Conservation (phyloP, 2,329 filamentous ascomycete genomes). For the Aspergillus bombycis region DNA sequence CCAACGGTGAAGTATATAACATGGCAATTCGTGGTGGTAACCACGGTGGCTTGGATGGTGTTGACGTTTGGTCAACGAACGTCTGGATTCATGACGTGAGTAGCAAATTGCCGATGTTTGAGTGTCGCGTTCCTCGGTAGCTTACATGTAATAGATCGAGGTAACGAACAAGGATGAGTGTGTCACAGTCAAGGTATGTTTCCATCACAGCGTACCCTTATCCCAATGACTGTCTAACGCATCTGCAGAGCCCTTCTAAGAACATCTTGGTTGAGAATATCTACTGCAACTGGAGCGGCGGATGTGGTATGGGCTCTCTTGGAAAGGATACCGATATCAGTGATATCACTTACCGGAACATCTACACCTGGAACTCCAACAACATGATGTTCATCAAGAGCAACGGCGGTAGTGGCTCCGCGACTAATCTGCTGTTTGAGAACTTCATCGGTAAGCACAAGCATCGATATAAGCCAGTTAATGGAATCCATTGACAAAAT, state of each 20-base stretch:
- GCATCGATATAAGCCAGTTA: not conserved
- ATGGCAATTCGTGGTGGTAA: slow-evolving; percentile 58
- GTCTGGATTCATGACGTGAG: slow-evolving; percentile 60
- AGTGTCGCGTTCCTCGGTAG: not conserved
- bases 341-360: slow-evolving; percentile 57
- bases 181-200: slow-evolving; percentile 56
- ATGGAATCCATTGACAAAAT: not conserved
- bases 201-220: not conserved
- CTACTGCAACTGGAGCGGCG: slow-evolving; percentile 66
- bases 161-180: slow-evolving; percentile 67
- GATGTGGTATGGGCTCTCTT: slow-evolving; percentile 61
- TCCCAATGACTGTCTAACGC: not conserved
- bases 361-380: slow-evolving; percentile 62
- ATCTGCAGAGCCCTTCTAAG: slow-evolving; percentile 48
- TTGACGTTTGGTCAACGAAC: slow-evolving; percentile 59
- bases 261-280: slow-evolving; percentile 63
- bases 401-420: slow-evolving; percentile 58
- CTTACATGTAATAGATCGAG: slow-evolving; percentile 42
- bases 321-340: slow-evolving; percentile 53
- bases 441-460: slow-evolving; percentile 54
- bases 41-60: slow-evolving; percentile 58
- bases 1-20: slow-evolving; percentile 59
- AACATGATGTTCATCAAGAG: slow-evolving; percentile 67
- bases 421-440: slow-evolving; percentile 55
- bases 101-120: not conserved